phyloP scores from a whole-genome alignment of 257 asterid genomes.

The Solanum tarapatanum region DNA sequence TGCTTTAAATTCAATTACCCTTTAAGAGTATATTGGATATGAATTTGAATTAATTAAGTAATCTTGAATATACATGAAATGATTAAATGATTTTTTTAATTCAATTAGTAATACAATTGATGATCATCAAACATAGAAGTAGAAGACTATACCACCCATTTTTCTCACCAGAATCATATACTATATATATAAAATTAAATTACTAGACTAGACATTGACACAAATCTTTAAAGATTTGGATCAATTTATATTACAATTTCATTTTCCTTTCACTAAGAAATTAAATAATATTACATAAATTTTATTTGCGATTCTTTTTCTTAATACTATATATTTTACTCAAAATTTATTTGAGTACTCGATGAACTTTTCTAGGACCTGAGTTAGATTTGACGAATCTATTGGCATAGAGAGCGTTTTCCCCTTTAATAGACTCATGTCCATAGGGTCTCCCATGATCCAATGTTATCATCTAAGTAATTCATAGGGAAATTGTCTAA shows the following conservation, averaged over 20 bases:
- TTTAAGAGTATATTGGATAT: neutral
- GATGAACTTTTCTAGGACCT: neutral
- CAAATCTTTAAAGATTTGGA: neutral
- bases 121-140: neutral
- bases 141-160: neutral
- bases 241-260: neutral
- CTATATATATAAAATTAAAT: neutral
- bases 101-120: neutral
- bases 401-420: neutral
- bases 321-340: neutral
- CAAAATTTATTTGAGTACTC: neutral
- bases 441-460: conserved; percentile 40
- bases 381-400: neutral
- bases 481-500: conserved; percentile 9
- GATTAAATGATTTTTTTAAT: neutral
- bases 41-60: neutral
- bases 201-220: neutral
- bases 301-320: neutral
- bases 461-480: conserved; percentile 31
- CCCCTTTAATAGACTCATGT: conserved; percentile 8
- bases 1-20: neutral
- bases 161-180: neutral
- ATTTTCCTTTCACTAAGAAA: neutral
- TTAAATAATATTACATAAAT: neutral
- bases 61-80: neutral